Base-by-base conservation (phyloP, 2,329 filamentous ascomycete genomes). In the Verticillium tricorpus region DNA sequence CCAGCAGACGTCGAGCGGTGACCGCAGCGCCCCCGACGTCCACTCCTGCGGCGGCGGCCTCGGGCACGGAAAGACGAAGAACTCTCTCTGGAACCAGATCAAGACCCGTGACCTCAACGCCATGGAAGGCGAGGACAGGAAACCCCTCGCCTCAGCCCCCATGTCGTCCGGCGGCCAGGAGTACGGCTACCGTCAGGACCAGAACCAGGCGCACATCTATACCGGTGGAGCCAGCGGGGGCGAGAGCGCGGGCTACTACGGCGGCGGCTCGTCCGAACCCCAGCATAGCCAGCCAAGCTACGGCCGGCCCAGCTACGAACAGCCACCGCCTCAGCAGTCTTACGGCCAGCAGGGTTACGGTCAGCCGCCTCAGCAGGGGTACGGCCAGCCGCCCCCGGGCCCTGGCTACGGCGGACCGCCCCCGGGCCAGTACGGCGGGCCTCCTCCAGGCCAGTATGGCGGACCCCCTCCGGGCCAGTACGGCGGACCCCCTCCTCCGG, bases 61-160 rank as follows among this genome's bases (percentile, higher is more conserved):
- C 17, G 83, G 83, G 12, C 83, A 85, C 67, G 85, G 85, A 28
- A 85, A 85, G 67, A 84, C 85, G 1, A 76, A 81, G 0, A 85
- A 82, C 5, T 85, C 83, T 0, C 77, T 89, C 5, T 89, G 86
- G 84, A 80, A 80, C 11, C 83, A 89, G 68, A 84, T 89, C 60
- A 81, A 82, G 66, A 83, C 80, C 3, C 79, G 85, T 62, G 85
- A 89, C 65, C 71, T 87, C 14, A 76, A 79, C 59, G 82, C 82
- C 14, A 82, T 86, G 80, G 79, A 78, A 50, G 82, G 81, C 2
- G 74, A 75, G 4, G 79, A 84, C 62, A 75, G 75, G 22, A 73
- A 77, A 45, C 68, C 76, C 59, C 65, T 75, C 34, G 79, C 79
- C 3, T 70, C 67, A 59, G 76, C 77, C 2, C 76, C 80, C 54